phyloP scores from a whole-genome alignment of 2,329 filamentous ascomycete species.

The Calonectria pseudoreteaudii region DNA sequence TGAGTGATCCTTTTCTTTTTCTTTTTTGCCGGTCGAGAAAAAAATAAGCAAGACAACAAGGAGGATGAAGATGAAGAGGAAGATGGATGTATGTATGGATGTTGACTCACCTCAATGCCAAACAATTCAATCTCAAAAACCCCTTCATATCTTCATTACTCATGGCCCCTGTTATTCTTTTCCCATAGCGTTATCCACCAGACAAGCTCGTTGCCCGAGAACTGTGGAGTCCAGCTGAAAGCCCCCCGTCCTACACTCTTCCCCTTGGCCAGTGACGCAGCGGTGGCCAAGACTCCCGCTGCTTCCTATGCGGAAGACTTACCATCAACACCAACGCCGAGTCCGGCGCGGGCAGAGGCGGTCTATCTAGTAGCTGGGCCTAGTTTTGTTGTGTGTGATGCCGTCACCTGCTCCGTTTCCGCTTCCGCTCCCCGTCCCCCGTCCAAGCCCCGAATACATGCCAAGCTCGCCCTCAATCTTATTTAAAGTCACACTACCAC shows the following conservation, averaged over 20 bases:
- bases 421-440: no score
- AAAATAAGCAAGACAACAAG: neutral
- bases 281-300: neutral
- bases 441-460: neutral
- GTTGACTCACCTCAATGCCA: neutral
- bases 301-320: conserved; percentile 26
- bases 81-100: neutral
- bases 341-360: conserved; percentile 43
- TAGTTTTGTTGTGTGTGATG: conserved; percentile 13
- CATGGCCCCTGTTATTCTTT: neutral
- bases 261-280: conserved; percentile 5
- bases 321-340: conserved; percentile 38
- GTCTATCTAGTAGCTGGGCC: conserved; percentile 34
- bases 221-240: conserved; percentile 16
- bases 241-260: neutral
- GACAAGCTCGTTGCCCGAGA: conserved; percentile 2
- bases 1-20: neutral
- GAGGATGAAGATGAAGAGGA: neutral
- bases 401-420: conserved; percentile 31
- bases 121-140: neutral
- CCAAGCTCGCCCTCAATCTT: neutral
- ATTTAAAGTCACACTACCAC: conserved; percentile 20
- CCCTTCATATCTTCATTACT: neutral
- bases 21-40: neutral
- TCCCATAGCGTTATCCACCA: neutral